phyloP scores from a whole-genome alignment of 352 stramenopile species.

The Saprolegnia parasitica region DNA sequence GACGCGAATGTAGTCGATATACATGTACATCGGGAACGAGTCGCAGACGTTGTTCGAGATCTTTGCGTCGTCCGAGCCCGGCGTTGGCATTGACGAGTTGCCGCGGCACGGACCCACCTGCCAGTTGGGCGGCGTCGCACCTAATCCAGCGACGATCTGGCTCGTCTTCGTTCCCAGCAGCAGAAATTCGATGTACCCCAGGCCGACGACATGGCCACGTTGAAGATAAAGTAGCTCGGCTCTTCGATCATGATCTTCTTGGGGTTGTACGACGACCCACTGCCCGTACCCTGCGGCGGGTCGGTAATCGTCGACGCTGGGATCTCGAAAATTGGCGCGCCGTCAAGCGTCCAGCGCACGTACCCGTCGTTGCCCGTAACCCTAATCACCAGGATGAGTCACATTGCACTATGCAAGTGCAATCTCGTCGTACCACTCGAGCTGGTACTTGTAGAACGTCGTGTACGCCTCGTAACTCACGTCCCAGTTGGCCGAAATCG shows the following conservation, averaged over 20 bases:
- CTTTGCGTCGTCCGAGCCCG: constrained; percentile 21
- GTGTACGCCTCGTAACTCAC: constrained; percentile 54
- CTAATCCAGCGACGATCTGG: constrained; percentile 23
- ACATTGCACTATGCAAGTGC: no score
- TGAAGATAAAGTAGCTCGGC: constrained; percentile 90
- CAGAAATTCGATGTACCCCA: constrained; percentile 39
- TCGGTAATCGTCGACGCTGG: constrained; percentile 42
- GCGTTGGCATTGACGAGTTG: constrained; percentile 33
- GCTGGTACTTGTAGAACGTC: constrained; percentile 57
- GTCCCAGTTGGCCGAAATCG: constrained; percentile 68
- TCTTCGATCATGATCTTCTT: constrained; percentile 86
- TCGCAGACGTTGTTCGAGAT: constrained; percentile 57
- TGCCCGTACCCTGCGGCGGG: constrained; percentile 32
- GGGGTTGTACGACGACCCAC: constrained; percentile 37
- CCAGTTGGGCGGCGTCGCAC: constrained; percentile 47
- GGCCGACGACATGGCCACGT: constrained; percentile 88
- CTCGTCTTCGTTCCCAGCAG: no score
- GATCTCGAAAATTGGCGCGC: constrained; percentile 79
- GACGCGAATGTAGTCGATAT: constrained; percentile 63
- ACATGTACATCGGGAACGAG: constrained; percentile 68
- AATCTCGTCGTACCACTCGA: constrained; percentile 42
- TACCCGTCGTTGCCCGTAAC: constrained; percentile 39
- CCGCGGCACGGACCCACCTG: constrained; percentile 43
- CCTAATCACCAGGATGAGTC: not conserved
- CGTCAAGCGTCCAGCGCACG: constrained; percentile 55